These are phyloP conservation scores for Protomyces lactucae-debilis DNA, from an alignment of 1,139 yeast species.

Conservation along the genomic window DNA sequence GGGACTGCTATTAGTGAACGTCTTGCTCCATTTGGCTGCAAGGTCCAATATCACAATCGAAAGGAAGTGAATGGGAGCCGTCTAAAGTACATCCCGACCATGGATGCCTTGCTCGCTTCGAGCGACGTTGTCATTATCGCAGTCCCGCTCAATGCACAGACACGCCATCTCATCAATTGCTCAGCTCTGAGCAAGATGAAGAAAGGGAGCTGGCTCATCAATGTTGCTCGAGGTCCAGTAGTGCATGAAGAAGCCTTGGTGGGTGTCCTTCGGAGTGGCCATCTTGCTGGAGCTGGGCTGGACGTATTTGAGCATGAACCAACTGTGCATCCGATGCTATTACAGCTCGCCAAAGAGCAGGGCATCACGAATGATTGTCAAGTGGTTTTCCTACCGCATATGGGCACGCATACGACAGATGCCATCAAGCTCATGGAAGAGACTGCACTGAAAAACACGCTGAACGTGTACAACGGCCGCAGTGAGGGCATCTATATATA, in stretches of 20 bases:
- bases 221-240: conserved; percentile 70
- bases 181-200: conserved; percentile 56
- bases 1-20: conserved; percentile 59
- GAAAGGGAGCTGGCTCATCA: conserved; percentile 57
- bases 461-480: conserved; percentile 3
- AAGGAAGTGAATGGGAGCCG: conserved; percentile 49
- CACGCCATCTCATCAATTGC: conserved; percentile 55
- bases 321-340: background rate
- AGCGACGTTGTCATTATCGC: conserved; percentile 60
- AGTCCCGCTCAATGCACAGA: conserved; percentile 56
- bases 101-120: conserved; percentile 52
- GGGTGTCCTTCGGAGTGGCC: conserved; percentile 57
- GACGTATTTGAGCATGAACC: conserved; percentile 71
- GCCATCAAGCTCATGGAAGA: conserved; percentile 55
- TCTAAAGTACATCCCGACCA: conserved; percentile 50
- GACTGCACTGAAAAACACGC: conserved; percentile 47
- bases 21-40: conserved; percentile 61
- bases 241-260: conserved; percentile 60
- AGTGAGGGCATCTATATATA: conserved; percentile 10
- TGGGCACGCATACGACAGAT: conserved; percentile 70
- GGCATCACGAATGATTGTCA: background rate
- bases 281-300: conserved; percentile 64
- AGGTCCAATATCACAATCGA: conserved; percentile 53
- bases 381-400: conserved; percentile 59
- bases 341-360: background rate